phyloP scores from a whole-genome alignment of 140 eudicot genomes.

The Stevia rebaudiana region DNA sequence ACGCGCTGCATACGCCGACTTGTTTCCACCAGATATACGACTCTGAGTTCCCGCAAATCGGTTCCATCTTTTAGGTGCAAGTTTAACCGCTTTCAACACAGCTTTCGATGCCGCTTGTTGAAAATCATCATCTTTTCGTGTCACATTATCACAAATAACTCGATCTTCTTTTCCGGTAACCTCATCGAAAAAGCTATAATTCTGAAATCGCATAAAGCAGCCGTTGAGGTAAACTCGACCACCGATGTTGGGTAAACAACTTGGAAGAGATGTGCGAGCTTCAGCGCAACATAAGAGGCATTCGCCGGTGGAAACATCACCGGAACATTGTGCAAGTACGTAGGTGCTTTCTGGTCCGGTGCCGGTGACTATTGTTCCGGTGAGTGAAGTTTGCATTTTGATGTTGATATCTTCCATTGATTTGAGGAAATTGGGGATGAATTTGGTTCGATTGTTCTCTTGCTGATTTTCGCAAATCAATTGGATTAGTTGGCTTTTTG shows the following conservation, averaged over 20 bases:
- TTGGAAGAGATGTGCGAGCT: slow-evolving; percentile 61
- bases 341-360: slow-evolving; percentile 34
- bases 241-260: slow-evolving; percentile 52
- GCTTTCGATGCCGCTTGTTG: slow-evolving; percentile 40
- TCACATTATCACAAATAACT: slow-evolving; percentile 42
- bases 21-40: slow-evolving; percentile 27
- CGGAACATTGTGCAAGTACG: slow-evolving; percentile 59
- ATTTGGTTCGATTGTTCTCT: slow-evolving; percentile 33
- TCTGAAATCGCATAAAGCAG: slow-evolving; percentile 59
- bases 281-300: slow-evolving; percentile 56
- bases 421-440: slow-evolving; percentile 29
- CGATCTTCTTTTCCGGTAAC: slow-evolving; percentile 34
- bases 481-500: slow-evolving; percentile 44
- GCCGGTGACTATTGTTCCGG: slow-evolving; percentile 41
- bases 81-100: slow-evolving; percentile 35
- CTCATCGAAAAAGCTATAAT: slow-evolving; percentile 49
- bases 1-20: slow-evolving; percentile 45
- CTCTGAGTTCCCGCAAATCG: slow-evolving; percentile 33
- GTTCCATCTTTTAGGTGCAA: slow-evolving; percentile 33
- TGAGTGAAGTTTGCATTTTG: slow-evolving; percentile 40
- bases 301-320: slow-evolving; percentile 53
- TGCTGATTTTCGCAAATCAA: slow-evolving; percentile 36
- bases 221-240: slow-evolving; percentile 72
- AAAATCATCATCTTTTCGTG: slow-evolving; percentile 33
- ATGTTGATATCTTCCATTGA: slow-evolving; percentile 50